Evolutionary conservation across 495 filamentous ascomycete genomes (phyloP), one percentile per base, ranked within the genome.

Genomic region (Amorphotheca resinae): DNA sequence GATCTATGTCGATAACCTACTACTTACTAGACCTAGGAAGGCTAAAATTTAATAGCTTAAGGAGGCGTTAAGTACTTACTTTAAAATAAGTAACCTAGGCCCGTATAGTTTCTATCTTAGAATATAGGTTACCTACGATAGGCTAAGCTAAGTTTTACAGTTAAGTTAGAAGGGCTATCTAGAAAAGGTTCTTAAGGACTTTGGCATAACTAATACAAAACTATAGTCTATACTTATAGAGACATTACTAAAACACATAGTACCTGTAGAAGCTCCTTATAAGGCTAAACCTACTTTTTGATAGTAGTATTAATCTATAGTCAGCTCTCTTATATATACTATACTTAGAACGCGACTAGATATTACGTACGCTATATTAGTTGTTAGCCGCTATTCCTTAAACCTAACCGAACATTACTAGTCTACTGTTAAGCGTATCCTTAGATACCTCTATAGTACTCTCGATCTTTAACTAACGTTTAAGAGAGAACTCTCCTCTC

Each of bases 61-160:
- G 44, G 18, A 41, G 12, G 31, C 34, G 17, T 46, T 65, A 11
- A 42, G 33, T 17, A 32, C 46, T 4, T 18, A 43, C 17, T 66
- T 62, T 39, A 18, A 54, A 9, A 61, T 65, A 38, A 62, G 45
- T 26, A 53, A 67, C 28, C 50, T 64, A 3, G 52, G 56, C 1
- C 40, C 25, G 9, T 53, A 42, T 34, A 45, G 37, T 18, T 66
- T 52, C 51, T 66, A 66, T 42, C 51, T 65, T 17, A 56, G 56
- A 4, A 64, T 65, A 32, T 5, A 35, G 15, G 16, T 35, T 5
- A 35, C 15, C 16, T 6, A 15, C 5, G 15, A 35, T 35, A 5
- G 15, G 15, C 16, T 16, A 9, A 35, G 16, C 5, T 15, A 15
- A 9, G 16, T 16, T 5, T 15, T 35, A 1, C 22, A 33, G 42